phyloP scores from a whole-genome alignment of 768 basidiomycete genomes.

The Jaapia argillacea region DNA sequence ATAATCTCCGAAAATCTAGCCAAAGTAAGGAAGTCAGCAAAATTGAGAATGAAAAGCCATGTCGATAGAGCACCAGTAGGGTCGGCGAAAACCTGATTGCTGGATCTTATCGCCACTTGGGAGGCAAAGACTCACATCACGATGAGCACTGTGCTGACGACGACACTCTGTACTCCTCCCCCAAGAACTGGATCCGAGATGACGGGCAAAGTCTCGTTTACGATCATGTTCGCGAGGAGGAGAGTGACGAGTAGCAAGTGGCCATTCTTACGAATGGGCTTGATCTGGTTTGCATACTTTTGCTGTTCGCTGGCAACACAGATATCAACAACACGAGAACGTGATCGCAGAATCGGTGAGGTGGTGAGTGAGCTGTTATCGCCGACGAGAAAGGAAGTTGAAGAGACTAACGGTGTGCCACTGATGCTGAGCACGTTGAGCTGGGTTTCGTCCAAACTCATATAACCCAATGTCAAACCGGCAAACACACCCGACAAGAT shows the following conservation, averaged over 20 bases:
- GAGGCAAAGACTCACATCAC: slow-evolving; percentile 62
- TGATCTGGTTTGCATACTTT: slow-evolving; percentile 73
- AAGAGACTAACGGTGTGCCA: slow-evolving; percentile 62
- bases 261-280: slow-evolving; percentile 77
- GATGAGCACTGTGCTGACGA: slow-evolving; percentile 76
- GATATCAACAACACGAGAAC: slow-evolving; percentile 1
- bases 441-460: slow-evolving; percentile 90
- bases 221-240: slow-evolving; percentile 84
- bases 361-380: slow-evolving; percentile 3
- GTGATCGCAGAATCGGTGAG: background rate
- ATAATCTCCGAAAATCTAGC: slow-evolving; percentile 84
- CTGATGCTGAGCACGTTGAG: slow-evolving; percentile 79
- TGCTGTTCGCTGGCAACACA: slow-evolving; percentile 73
- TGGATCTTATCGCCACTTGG: no score
- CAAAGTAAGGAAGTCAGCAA: background rate
- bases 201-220: slow-evolving; percentile 80
- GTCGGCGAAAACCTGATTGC: no score
- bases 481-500: slow-evolving; percentile 80
- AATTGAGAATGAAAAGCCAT: no score
- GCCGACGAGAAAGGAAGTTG: slow-evolving; percentile 4
- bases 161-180: slow-evolving; percentile 67
- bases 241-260: slow-evolving; percentile 78
- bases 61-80: no score
- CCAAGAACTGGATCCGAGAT: slow-evolving; percentile 75
- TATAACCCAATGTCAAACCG: slow-evolving; percentile 86